Evolutionary conservation across 2,329 filamentous ascomycete genomes (phyloP), one percentile per base, ranked within the genome.

Genomic region (Colletotrichum higginsianum): DNA sequence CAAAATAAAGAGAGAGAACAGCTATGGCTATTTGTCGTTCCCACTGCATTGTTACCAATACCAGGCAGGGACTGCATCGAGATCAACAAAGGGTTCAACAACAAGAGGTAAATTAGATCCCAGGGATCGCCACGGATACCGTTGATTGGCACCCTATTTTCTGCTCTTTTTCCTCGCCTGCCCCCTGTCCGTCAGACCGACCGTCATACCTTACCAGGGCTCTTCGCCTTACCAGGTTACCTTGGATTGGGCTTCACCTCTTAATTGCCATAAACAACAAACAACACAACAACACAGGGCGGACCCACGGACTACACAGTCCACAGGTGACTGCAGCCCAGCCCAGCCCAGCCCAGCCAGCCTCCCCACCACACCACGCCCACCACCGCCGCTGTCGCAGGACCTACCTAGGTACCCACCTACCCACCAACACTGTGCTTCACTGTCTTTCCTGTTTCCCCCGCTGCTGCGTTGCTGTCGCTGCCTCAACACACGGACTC

Each of bases 1-100:
- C 35, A 38, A 38, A 38, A 38, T 38, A 11, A 38, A 50, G 16
- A 11, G 26, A n/a, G 30, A 42, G 16, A 21, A 42, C 42, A 40
- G 16, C 50, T 47, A 23, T 49, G 21, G 21, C 23, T 50, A 30
- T 30, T 63, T 62, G 57, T 52, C 16, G 68, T 72, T 55, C 46
- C 35, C 65, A 63, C 46, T 63, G 64, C 68, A 21, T 52, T 16
- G 35, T 15, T 38, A 38, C 35, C 35, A 38, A 38, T 38, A 38
- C 26, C 26, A 30, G 23, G 7, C 35, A 15, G 35, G 30, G 30
- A 30, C 30, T 61, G 57, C 57, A 23, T 47, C 57, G 55, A 60
- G 57, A 56, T 60, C 69, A 72, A 72, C 65, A 63, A 72, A 69
- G 65, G 44, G 44, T 26, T 55, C 58, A 63, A 50, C 53, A 68